phyloP scores from a whole-genome alignment of 2,329 filamentous ascomycete genomes.

The Capronia americana region DNA sequence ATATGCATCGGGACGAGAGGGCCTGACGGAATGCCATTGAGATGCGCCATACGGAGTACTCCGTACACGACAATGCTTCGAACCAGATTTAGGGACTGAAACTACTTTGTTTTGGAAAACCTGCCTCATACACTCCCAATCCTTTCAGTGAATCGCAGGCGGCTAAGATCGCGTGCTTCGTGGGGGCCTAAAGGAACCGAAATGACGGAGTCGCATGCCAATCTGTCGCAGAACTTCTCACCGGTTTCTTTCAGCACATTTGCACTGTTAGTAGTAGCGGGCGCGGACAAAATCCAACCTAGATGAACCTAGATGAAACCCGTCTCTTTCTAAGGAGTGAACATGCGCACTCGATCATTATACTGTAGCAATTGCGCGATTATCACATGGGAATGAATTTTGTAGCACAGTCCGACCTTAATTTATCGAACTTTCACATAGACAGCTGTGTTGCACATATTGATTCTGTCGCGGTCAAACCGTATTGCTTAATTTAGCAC shows the following conservation, averaged over 20 bases:
- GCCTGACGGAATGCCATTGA: background rate
- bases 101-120: background rate
- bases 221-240: background rate
- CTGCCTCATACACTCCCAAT: background rate
- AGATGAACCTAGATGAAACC: no score
- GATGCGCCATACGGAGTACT: no score
- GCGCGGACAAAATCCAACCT: background rate
- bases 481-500: no score
- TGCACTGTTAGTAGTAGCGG: no score
- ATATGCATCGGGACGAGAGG: background rate
- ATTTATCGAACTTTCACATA: background rate
- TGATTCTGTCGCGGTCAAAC: background rate
- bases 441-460: background rate
- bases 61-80: background rate
- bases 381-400: background rate
- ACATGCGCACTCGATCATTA: background rate
- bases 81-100: background rate
- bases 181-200: background rate
- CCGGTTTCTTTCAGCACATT: background rate
- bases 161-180: background rate
- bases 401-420: background rate
- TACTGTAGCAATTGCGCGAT: background rate
- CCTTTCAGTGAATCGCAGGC: background rate
- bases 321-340: background rate
- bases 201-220: no score